Percentiles rank a stretch among this genome's conserved stretches.
These are phyloP conservation scores for Juncus inflexus DNA, from an alignment of 176 grass and related monocot species.

Conservation along the genomic window DNA sequence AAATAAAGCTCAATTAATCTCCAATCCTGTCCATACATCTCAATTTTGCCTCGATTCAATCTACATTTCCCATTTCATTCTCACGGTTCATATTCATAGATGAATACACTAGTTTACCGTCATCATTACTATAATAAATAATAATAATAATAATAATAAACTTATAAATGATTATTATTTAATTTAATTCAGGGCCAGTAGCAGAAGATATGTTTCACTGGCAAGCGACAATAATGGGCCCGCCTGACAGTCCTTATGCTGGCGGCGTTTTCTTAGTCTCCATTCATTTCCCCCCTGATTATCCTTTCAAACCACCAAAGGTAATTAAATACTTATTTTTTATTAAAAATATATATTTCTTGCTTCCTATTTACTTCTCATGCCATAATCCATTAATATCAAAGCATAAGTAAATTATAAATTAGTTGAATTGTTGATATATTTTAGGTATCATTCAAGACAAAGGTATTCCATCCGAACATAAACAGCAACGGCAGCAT, in stretches of 20 bases:
- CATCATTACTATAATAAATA: too few relatives aligned
- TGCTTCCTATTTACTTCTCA: too few relatives aligned
- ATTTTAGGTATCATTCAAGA: conserved; percentile 50
- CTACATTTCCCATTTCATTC: too few relatives aligned
- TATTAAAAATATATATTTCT: too few relatives aligned
- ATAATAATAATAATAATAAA: too few relatives aligned
- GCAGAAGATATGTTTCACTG: conserved; percentile 64
- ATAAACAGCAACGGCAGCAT: conserved; percentile 34
- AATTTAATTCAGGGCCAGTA: conserved; percentile 25
- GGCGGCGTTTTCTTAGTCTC: conserved; percentile 45
- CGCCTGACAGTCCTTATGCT: conserved; percentile 48
- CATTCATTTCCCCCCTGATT: conserved; percentile 43
- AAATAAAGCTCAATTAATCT: too few relatives aligned
- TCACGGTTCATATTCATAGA: too few relatives aligned
- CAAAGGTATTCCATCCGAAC: conserved; percentile 43
- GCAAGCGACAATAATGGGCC: conserved; percentile 49
- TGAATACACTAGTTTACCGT: too few relatives aligned
- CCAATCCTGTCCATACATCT: too few relatives aligned
- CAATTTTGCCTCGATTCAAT: too few relatives aligned
- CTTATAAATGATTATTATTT: too few relatives aligned
- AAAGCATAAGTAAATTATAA: not conserved
- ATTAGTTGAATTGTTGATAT: not conserved
- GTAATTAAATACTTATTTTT: not conserved
- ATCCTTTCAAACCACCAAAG: conserved; percentile 34
- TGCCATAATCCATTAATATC: too few relatives aligned